These are phyloP conservation scores for Debaryomyces udenii DNA, from an alignment of 1,139 yeast genomes.

Conservation along the genomic window DNA sequence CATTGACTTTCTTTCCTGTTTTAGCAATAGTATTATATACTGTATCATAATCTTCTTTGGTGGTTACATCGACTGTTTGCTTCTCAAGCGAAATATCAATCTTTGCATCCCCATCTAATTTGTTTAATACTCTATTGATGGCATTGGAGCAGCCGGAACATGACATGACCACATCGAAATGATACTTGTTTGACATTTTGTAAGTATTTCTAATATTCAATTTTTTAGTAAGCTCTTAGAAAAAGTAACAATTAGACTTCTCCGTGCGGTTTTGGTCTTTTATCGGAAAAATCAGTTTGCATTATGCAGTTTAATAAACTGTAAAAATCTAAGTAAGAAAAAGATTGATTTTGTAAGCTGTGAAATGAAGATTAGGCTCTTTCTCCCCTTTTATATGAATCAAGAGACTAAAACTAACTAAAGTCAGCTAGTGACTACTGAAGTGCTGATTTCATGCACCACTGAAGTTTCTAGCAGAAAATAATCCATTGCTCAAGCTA, in stretches of 20 bases:
- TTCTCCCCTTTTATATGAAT: too few relatives aligned
- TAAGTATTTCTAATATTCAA: not conserved
- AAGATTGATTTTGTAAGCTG: too few relatives aligned
- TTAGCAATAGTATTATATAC: slow-evolving; percentile 79
- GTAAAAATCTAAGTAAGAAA: not conserved
- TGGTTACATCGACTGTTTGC: slow-evolving; percentile 80
- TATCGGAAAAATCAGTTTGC: slow-evolving; percentile 1
- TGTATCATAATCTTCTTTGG: slow-evolving; percentile 69
- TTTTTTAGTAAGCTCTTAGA: not conserved
- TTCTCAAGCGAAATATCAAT: slow-evolving; percentile 75
- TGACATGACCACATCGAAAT: slow-evolving; percentile 77
- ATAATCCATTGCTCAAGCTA: too few relatives aligned
- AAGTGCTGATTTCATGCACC: too few relatives aligned
- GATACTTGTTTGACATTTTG: slow-evolving; percentile 53
- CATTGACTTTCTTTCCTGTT: slow-evolving; percentile 84
- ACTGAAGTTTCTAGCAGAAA: too few relatives aligned
- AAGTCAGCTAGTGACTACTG: too few relatives aligned
- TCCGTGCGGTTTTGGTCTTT: not conserved
- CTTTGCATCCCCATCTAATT: slow-evolving; percentile 72
- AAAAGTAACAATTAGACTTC: not conserved
- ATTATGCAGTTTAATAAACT: slow-evolving; percentile 2
- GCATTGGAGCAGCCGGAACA: slow-evolving; percentile 91
- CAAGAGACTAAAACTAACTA: too few relatives aligned
- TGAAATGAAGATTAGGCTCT: too few relatives aligned
- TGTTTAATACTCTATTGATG: slow-evolving; percentile 73